phyloP scores from a whole-genome alignment of 31 red algal genomes.

The Porphyra umbilicalis region DNA sequence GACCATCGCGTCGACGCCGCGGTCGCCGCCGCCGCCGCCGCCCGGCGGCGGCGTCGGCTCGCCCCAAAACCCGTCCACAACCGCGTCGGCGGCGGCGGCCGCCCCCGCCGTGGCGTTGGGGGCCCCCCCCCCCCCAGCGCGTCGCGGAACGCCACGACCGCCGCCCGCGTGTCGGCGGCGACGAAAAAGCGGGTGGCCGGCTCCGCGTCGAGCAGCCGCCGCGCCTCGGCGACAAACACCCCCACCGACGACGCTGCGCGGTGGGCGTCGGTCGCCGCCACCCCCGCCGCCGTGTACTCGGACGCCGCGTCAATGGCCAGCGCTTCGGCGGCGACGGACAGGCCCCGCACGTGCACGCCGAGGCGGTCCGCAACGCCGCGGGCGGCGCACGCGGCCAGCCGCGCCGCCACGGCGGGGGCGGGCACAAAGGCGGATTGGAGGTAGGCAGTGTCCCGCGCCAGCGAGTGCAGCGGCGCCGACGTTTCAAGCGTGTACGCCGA shows the following conservation, averaged over 20 bases:
- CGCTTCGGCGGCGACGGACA: background rate
- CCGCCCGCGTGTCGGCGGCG: background rate
- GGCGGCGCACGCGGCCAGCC: background rate
- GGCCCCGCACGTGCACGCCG: conserved; percentile 27
- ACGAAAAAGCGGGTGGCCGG: background rate
- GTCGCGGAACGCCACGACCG: background rate
- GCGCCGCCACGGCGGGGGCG: background rate
- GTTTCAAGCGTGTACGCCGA: conserved; percentile 23
- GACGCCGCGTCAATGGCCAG: background rate
- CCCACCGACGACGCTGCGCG: background rate
- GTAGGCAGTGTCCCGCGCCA: conserved; percentile 7
- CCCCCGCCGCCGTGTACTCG: background rate
- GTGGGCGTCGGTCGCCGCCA: background rate
- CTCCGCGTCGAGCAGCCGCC: background rate
- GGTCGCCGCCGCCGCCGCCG: conserved; percentile 59
- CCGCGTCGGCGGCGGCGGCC: background rate
- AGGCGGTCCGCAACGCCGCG: conserved; percentile 1
- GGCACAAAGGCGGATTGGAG: background rate
- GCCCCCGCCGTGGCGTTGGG: background rate
- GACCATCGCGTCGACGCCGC: conserved; percentile 27
- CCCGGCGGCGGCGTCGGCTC: conserved; percentile 14
- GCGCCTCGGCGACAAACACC: background rate
- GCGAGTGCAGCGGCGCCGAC: background rate
- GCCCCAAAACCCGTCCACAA: background rate
- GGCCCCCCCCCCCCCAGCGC: background rate